A percentile compares a stretch with the other conserved stretches of the same genome.
Conservation (phyloP, 148 eudicot species). For the Chenopodium formosanum region DNA sequence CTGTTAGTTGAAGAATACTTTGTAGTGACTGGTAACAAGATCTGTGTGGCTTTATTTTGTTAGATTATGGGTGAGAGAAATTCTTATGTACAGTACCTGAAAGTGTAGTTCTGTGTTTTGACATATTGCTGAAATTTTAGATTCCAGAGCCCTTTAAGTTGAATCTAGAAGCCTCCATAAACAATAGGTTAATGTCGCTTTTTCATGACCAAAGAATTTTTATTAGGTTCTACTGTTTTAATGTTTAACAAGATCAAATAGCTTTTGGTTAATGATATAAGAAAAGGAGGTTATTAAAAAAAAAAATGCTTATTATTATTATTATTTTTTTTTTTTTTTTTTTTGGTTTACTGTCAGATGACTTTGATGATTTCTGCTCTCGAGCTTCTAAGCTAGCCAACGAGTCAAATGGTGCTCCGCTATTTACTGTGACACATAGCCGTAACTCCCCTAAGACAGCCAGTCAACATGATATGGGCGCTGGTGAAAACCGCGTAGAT, state of each 20-base stretch:
- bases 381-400: conserved; percentile 69
- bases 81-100: too few species aligned
- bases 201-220: background rate
- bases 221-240: background rate
- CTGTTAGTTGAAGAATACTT: background rate
- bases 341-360: conserved; percentile 37
- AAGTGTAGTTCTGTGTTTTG: background rate
- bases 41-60: background rate
- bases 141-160: background rate
- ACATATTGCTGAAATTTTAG: background rate
- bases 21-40: background rate
- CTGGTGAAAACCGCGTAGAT: conserved; percentile 22
- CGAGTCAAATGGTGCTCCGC: conserved; percentile 78
- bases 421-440: conserved; percentile 61
- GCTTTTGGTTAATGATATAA: too few species aligned
- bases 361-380: conserved; percentile 72
- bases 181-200: background rate
- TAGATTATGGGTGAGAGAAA: too few species aligned
- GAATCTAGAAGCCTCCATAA: background rate
- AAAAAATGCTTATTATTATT: too few species aligned
- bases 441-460: conserved; percentile 41
- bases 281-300: too few species aligned
- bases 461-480: conserved; percentile 21
- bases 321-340: background rate
- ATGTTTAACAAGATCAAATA: too few species aligned